phyloP scores from a whole-genome alignment of 805 yeast genomes.

The Barnettozyma pratensis region DNA sequence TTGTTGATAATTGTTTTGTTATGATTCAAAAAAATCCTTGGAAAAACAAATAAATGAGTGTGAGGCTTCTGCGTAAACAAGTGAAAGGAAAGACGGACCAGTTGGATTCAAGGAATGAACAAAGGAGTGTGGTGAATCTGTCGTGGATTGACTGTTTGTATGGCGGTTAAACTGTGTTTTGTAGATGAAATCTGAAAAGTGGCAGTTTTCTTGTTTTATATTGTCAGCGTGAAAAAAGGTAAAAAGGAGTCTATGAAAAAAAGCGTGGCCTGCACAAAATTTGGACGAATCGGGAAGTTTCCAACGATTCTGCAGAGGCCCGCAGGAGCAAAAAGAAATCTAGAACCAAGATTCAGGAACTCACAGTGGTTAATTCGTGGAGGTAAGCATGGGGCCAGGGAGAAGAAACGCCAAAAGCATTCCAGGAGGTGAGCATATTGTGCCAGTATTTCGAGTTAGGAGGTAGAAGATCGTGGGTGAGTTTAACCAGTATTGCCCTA shows the following conservation, averaged over 20 bases:
- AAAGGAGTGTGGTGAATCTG: background rate
- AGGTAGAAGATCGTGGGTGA: too few species aligned
- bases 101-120: background rate
- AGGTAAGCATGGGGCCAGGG: too few species aligned
- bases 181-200: background rate
- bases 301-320: background rate
- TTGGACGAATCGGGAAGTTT: slow-evolving; percentile 1
- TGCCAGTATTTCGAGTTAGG: too few species aligned
- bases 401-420: too few species aligned
- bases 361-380: background rate
- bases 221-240: background rate
- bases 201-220: background rate
- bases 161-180: background rate
- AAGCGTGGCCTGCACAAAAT: slow-evolving; percentile 4
- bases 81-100: slow-evolving; percentile 7
- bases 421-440: too few species aligned
- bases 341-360: background rate
- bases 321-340: background rate
- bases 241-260: background rate
- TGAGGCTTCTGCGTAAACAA: background rate
- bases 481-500: too few species aligned
- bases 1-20: background rate
- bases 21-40: background rate
- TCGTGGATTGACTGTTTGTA: background rate
- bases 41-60: background rate